Conservation (phyloP, 768 basidiomycete genomes). For the Saitozyma podzolica region DNA sequence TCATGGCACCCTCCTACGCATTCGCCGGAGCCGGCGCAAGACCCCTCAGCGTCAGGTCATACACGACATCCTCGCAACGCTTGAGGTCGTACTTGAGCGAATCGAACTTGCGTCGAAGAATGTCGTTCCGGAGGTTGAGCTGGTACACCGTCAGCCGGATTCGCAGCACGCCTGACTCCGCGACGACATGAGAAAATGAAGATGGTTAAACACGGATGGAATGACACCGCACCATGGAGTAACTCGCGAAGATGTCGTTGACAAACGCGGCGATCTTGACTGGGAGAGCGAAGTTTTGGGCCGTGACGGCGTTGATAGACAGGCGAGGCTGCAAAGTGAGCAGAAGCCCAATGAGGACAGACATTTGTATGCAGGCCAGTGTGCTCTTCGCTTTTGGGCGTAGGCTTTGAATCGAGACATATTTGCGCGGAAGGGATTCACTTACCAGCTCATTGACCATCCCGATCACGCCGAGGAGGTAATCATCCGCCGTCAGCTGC, state of each 20-base stretch:
- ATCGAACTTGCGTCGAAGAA: constrained; percentile 54
- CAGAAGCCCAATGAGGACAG: not conserved
- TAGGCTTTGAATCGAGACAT: no score
- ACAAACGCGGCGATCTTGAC: constrained; percentile 54
- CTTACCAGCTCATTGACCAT: constrained; percentile 54
- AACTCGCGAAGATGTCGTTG: constrained; percentile 54
- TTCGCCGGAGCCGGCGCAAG: constrained; percentile 22
- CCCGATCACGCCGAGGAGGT: constrained; percentile 55
- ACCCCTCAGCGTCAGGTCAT: constrained; percentile 52
- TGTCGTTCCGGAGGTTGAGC: constrained; percentile 56
- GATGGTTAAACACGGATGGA: not conserved
- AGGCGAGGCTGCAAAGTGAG: constrained; percentile 43
- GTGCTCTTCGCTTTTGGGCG: not conserved
- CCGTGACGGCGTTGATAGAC: constrained; percentile 53
- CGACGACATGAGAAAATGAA: no score
- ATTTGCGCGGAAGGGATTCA: no score
- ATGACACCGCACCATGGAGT: constrained; percentile 42
- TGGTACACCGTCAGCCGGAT: constrained; percentile 13
- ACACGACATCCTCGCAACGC: constrained; percentile 55
- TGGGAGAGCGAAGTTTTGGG: constrained; percentile 53
- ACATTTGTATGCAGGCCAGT: not conserved
- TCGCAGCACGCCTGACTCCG: not conserved
- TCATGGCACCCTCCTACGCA: not conserved
- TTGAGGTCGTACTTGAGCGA: constrained; percentile 56
- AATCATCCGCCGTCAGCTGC: constrained; percentile 54